Conservation (phyloP, 2,329 filamentous ascomycete species). For the Pseudomassariella vexata region DNA sequence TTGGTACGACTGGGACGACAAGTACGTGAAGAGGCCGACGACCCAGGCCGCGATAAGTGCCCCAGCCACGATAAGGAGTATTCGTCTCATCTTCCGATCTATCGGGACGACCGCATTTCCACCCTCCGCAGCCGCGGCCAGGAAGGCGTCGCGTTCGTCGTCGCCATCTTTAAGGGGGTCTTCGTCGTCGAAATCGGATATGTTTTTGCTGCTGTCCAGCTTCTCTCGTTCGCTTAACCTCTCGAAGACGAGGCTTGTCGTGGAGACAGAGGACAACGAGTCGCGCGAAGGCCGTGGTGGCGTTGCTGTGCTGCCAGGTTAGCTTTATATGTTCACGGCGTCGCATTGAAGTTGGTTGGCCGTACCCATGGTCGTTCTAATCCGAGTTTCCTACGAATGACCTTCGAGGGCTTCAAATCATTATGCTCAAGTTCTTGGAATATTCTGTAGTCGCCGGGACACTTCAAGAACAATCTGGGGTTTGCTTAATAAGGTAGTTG, state of each 20-base stretch:
- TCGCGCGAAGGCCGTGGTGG: conserved; percentile 41
- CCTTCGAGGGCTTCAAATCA: too few species aligned
- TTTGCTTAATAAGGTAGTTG: too few species aligned
- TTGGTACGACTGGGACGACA: conserved; percentile 60
- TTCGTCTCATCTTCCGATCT: conserved; percentile 59
- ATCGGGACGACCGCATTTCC: conserved; percentile 49
- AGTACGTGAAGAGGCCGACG: conserved; percentile 59
- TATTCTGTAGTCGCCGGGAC: too few species aligned
- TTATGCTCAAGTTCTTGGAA: too few species aligned
- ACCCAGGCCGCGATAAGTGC: conserved; percentile 64
- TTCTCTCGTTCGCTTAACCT: conserved; percentile 57
- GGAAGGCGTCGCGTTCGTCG: conserved; percentile 47
- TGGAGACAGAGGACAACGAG: conserved; percentile 73
- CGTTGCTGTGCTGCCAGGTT: too few species aligned
- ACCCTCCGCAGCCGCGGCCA: conserved; percentile 30
- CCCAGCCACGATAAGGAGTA: conserved; percentile 54
- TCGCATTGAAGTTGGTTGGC: too few species aligned
- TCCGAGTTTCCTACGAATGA: too few species aligned
- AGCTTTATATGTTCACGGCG: too few species aligned
- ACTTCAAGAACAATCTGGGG: too few species aligned
- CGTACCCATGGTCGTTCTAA: too few species aligned
- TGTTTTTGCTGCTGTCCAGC: conserved; percentile 21
- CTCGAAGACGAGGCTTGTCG: conserved; percentile 77
- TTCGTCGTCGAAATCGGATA: conserved; percentile 37
- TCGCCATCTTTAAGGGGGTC: conserved; percentile 37